Conservation (phyloP, 2,329 filamentous ascomycete species). For the Cladosporium halotolerans region DNA sequence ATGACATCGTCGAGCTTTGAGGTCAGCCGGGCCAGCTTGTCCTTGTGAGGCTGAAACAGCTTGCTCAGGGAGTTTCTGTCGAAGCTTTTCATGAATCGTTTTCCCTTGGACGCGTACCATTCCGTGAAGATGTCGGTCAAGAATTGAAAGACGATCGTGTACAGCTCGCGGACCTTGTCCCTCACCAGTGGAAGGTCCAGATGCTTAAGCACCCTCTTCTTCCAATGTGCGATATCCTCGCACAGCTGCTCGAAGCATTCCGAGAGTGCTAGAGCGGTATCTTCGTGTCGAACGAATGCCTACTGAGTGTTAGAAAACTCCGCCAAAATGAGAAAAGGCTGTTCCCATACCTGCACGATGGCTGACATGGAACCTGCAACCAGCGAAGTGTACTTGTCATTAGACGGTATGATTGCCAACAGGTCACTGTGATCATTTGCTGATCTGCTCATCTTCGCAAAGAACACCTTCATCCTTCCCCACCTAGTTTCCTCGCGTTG, state of each 20-base stretch:
- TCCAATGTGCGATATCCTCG: neutral
- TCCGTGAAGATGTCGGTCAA: neutral
- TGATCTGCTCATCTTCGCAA: neutral
- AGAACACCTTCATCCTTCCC: neutral
- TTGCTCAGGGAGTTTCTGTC: neutral
- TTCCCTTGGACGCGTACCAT: neutral
- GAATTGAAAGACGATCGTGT: neutral
- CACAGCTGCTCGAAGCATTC: neutral
- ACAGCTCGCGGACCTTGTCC: neutral
- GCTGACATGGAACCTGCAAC: neutral
- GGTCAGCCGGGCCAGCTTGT: neutral
- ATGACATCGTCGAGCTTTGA: neutral
- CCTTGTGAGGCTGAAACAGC: neutral
- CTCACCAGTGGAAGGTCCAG: neutral
- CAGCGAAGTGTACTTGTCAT: neutral
- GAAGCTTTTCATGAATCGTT: neutral
- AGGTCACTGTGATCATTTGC: neutral
- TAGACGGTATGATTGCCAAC: neutral
- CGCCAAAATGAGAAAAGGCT: too few species aligned
- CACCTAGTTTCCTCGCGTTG: neutral
- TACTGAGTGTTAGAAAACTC: neutral
- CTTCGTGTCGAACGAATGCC: neutral
- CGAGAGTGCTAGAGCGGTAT: neutral
- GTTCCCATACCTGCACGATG: neutral
- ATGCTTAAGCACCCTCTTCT: neutral